Evolutionary conservation across 345 rosid genomes (phyloP), one percentile per base, ranked within the genome.

Genomic region (Schrenkiella parvula): DNA sequence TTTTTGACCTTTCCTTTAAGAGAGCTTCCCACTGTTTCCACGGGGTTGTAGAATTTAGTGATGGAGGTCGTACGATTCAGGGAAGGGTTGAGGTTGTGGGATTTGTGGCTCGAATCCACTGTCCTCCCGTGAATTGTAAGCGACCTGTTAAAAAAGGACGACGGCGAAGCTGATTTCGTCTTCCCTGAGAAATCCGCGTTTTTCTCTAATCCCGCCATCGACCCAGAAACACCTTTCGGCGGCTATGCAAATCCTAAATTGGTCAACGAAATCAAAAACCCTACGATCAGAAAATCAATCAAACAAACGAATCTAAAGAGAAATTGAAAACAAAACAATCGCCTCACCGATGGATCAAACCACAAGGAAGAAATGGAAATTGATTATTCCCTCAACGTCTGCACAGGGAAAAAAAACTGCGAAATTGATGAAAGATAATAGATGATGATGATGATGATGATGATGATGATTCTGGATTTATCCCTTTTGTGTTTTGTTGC

Each of bases 1-100:
- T 81, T 78, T 55, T 81, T 84, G 23, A 89, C 96, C 75, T 87
- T 89, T 3, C 96, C 96, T 80, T 82, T 89, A 68, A 86, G 73
- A 35, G 87, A 68, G 55, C 15, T 75, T 34, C 74, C 57, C 31
- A 79, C 59, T 10, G 88, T 79, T 57, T 84, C 89, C 10, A 84
- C 65, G 4, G 90, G 81, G 73, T 62, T 85, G 84, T 80, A 87
- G 35, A 83, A 77, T 75, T 78, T 85, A 39, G 82, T 79, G 10
- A 74, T 78, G 34, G 91, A 84, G 34, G 82, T 71, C 2, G 88
- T 84, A 10, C 89, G 88, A 44, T 86, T 85, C 5, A 88, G 78
- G 52, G 80, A 82, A 9, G 80, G 86, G 62, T 73, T 84, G 38
- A 66, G 53, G 43, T 48, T 72, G 53, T 63, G 60, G 0, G 83